Conservation (phyloP, 257 asterid genomes). For the Solanum clarkiae region DNA sequence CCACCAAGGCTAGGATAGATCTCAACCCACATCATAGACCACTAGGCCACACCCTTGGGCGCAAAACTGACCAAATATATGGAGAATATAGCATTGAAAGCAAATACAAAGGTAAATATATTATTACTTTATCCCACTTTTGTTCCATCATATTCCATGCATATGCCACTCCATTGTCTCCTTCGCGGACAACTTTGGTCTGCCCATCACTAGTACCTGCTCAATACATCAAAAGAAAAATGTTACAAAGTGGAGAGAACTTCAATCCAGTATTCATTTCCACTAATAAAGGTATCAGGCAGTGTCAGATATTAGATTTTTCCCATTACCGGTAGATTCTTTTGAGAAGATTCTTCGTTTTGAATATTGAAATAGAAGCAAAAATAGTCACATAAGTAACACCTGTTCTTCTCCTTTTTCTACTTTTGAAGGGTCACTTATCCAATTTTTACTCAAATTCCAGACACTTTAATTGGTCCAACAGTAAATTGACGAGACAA, state of each 20-base stretch:
- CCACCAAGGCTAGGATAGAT: background rate
- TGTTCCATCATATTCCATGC: slow-evolving; percentile 79
- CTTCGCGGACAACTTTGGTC: slow-evolving; percentile 89
- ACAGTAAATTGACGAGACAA: background rate
- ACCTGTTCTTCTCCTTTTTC: background rate
- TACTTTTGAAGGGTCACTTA: background rate
- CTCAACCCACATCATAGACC: background rate
- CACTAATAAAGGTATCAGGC: background rate
- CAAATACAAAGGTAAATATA: background rate
- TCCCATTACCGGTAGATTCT: background rate
- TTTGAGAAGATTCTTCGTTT: background rate
- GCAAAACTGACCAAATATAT: background rate
- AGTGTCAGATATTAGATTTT: background rate
- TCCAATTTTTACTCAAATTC: background rate
- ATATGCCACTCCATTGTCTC: slow-evolving; percentile 97
- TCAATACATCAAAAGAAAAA: slow-evolving; percentile 4
- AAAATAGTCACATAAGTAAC: background rate
- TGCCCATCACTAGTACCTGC: slow-evolving; percentile 93
- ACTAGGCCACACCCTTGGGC: background rate
- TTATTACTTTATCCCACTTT: slow-evolving; percentile 85
- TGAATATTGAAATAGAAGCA: background rate
- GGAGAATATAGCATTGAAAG: background rate
- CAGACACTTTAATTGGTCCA: background rate
- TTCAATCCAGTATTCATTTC: background rate
- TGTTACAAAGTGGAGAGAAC: background rate